These are phyloP conservation scores for Neurospora crassa DNA, from an alignment of 2,329 filamentous ascomycete species.

Conservation along the genomic window DNA sequence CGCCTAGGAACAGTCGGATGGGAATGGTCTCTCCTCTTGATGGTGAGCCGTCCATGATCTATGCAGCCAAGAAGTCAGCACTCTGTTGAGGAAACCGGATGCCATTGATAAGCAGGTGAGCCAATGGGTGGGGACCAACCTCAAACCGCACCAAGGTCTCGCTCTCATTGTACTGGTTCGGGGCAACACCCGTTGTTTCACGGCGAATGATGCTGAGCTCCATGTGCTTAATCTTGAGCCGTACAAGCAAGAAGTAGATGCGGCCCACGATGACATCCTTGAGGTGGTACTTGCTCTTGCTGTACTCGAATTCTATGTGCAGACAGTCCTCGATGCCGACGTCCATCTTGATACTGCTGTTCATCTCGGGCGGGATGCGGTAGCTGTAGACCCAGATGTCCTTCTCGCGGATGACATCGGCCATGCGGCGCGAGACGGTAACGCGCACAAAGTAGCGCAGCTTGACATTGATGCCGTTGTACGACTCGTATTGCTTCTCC, in stretches of 20 bases:
- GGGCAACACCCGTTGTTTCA: constrained; percentile 91
- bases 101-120: neutral
- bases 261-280: constrained; percentile 98
- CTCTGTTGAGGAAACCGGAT: neutral
- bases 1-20: constrained; percentile 91
- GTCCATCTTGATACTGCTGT: constrained; percentile 99
- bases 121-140: constrained; percentile 32
- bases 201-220: constrained; percentile 94
- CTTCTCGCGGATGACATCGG: constrained; percentile 96
- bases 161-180: constrained; percentile 99
- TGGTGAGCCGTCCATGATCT: constrained; percentile 99
- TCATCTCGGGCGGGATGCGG: constrained; percentile 94
- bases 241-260: constrained; percentile 95
- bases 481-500: constrained; percentile 99
- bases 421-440: constrained; percentile 93
- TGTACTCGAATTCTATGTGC: constrained; percentile 99
- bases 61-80: neutral
- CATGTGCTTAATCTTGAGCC: constrained; percentile 99
- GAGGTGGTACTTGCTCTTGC: constrained; percentile 97
- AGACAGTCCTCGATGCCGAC: constrained; percentile 98
- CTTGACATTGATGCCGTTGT: constrained; percentile 99
- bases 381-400: constrained; percentile 99
- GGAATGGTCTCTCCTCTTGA: constrained; percentile 92
- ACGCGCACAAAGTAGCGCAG: constrained; percentile 97
- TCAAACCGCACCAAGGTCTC: constrained; percentile 96